These are phyloP conservation scores for Cytospora piceicola DNA, from an alignment of 2,329 filamentous ascomycete species.

Conservation along the genomic window DNA sequence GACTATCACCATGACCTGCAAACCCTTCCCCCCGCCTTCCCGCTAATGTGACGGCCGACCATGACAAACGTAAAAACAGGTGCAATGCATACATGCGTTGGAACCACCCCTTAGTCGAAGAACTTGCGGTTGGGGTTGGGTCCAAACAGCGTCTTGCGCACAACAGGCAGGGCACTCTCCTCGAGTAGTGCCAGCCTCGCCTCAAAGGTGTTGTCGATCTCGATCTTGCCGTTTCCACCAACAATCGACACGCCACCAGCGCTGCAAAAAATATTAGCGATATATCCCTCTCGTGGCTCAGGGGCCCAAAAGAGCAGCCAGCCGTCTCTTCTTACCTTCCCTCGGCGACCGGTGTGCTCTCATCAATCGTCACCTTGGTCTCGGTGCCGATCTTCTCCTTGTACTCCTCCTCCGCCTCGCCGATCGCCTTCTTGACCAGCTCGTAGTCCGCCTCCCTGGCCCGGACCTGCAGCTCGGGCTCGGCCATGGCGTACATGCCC, in stretches of 20 bases:
- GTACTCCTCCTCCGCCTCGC: slow-evolving; percentile 78
- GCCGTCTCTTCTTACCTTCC: slow-evolving; percentile 67
- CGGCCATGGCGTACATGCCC: slow-evolving; percentile 85
- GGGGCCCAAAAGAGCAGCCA: not conserved
- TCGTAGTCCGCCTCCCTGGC: slow-evolving; percentile 80
- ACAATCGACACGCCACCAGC: slow-evolving; percentile 82
- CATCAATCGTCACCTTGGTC: slow-evolving; percentile 71
- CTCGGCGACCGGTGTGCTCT: slow-evolving; percentile 77
- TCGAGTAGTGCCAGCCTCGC: slow-evolving; percentile 85
- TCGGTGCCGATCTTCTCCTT: slow-evolving; percentile 77
- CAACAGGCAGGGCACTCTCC: slow-evolving; percentile 79
- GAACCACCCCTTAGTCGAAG: slow-evolving; percentile 68
- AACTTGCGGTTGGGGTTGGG: slow-evolving; percentile 96
- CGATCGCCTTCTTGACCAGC: slow-evolving; percentile 75
- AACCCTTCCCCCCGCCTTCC: slow-evolving; percentile 10
- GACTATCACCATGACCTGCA: slow-evolving; percentile 5
- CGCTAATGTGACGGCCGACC: slow-evolving; percentile 23
- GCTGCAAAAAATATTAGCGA: slow-evolving; percentile 50
- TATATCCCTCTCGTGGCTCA: not conserved
- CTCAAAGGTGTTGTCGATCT: slow-evolving; percentile 98
- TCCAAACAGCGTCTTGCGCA: slow-evolving; percentile 87
- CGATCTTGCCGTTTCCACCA: slow-evolving; percentile 88
- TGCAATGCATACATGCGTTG: slow-evolving; percentile 18
- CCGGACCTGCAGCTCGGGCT: slow-evolving; percentile 75
- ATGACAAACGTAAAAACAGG: slow-evolving; percentile 18